Conservation (phyloP, 75 land plant genomes). For the Larix kaempferi region DNA sequence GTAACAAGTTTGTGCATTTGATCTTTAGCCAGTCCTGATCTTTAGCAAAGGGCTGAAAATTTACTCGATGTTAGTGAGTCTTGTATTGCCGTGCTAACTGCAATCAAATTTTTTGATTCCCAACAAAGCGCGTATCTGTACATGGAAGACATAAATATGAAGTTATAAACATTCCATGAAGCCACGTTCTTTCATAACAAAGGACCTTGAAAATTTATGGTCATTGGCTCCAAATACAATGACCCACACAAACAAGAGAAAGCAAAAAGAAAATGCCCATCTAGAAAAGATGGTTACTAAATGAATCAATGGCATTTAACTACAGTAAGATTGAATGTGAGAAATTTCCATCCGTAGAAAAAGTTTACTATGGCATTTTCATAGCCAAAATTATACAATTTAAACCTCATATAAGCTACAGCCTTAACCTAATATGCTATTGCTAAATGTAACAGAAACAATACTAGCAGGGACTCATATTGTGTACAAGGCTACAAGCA, state of each 20-base stretch:
- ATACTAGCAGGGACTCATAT: no score
- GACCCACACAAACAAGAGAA: background rate
- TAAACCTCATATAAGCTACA: background rate
- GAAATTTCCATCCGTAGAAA: background rate
- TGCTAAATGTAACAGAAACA: no score
- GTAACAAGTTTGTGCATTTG: background rate
- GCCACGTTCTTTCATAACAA: background rate
- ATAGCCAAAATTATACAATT: background rate
- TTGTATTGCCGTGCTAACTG: constrained; percentile 92
- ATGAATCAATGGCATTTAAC: background rate
- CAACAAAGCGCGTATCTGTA: constrained; percentile 86
- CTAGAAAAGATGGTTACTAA: background rate
- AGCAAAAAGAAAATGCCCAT: background rate
- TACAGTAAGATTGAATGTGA: background rate
- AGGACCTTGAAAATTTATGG: background rate
- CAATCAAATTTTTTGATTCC: constrained; percentile 89
- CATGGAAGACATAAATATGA: background rate
- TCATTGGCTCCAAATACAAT: no score
- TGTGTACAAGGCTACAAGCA: no score
- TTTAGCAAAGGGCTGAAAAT: background rate
- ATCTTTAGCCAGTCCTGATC: background rate
- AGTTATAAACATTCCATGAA: background rate
- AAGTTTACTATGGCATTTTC: background rate
- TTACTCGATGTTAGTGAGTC: constrained; percentile 97
- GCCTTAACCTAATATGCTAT: no score